These are phyloP conservation scores for Elaeis guineensis DNA, from an alignment of 176 grass and related monocot species.

Conservation along the genomic window DNA sequence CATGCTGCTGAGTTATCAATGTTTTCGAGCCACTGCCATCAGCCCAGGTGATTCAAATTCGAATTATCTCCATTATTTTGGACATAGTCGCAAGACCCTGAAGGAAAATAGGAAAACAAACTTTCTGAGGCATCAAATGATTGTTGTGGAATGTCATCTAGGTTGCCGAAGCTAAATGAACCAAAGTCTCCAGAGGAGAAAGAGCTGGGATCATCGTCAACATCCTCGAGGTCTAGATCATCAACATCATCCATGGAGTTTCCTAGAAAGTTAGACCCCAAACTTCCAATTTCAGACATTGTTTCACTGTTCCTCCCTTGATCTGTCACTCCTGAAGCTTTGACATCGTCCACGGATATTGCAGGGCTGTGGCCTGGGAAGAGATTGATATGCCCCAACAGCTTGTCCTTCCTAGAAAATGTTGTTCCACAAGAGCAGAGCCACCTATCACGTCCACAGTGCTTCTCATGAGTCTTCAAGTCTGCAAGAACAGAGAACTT, in stretches of 20 bases:
- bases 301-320: slow-evolving; percentile 4
- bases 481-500: slow-evolving; percentile 71
- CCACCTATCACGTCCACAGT: slow-evolving; percentile 57
- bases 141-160: slow-evolving; percentile 21
- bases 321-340: slow-evolving; percentile 15
- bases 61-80: slow-evolving; percentile 17
- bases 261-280: slow-evolving; percentile 19
- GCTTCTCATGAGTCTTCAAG: slow-evolving; percentile 75
- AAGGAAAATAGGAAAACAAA: slow-evolving; percentile 22
- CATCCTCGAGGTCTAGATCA: slow-evolving; percentile 27
- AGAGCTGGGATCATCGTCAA: not conserved
- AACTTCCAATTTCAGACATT: slow-evolving; percentile 2
- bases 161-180: slow-evolving; percentile 31
- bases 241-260: slow-evolving; percentile 4
- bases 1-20: too few species aligned
- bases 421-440: slow-evolving; percentile 65
- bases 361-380: slow-evolving; percentile 66
- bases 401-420: slow-evolving; percentile 83
- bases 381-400: slow-evolving; percentile 60
- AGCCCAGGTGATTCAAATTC: not conserved
- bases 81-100: slow-evolving; percentile 9
- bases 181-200: slow-evolving; percentile 35
- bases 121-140: slow-evolving; percentile 13
- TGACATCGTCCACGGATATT: slow-evolving; percentile 36
- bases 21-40: not conserved